Percentiles rank a stretch among this genome's conserved stretches.
These are phyloP conservation scores for Euphorbia schlechtendalii DNA, from an alignment of 441 rosid genomes.

Conservation along the genomic window DNA sequence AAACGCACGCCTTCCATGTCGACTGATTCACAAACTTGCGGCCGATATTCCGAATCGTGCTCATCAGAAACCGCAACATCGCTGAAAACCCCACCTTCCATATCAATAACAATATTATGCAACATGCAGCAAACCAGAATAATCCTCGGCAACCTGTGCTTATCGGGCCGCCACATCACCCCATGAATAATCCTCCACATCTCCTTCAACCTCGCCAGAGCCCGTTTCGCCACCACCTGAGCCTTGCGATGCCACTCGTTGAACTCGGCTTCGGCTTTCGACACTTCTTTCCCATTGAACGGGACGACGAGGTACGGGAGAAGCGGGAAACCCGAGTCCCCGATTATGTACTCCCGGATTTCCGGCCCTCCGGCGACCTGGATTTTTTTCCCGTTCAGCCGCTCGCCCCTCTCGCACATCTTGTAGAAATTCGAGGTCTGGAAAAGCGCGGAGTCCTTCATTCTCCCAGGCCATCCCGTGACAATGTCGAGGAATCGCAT, in stretches of 20 bases:
- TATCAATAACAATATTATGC: conserved; percentile 53
- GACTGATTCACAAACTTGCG: conserved; percentile 30
- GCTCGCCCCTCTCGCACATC: conserved; percentile 43
- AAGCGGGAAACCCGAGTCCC: conserved; percentile 52
- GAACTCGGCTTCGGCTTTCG: conserved; percentile 38
- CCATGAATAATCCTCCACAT: conserved; percentile 58
- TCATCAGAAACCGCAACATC: conserved; percentile 24
- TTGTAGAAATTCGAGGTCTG: conserved; percentile 40
- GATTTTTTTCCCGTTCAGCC: conserved; percentile 39
- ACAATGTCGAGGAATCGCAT: conserved; percentile 63
- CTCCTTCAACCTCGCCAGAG: conserved; percentile 50
- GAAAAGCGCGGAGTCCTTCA: conserved; percentile 41
- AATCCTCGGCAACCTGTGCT: conserved; percentile 53
- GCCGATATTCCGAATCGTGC: conserved; percentile 42
- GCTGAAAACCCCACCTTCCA: conserved; percentile 40
- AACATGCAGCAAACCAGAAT: conserved; percentile 69
- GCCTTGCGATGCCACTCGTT: conserved; percentile 36
- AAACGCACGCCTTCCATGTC: conserved; percentile 34
- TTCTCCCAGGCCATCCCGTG: conserved; percentile 70
- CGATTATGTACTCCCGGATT: conserved; percentile 54
- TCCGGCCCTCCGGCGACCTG: conserved; percentile 38
- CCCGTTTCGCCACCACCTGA: conserved; percentile 42
- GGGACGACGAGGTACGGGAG: conserved; percentile 57
- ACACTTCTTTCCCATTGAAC: conserved; percentile 37
- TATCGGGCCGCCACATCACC: conserved; percentile 75